These are phyloP conservation scores for Pyrus betulifolia DNA, from an alignment of 306 rosid genomes.

Conservation along the genomic window DNA sequence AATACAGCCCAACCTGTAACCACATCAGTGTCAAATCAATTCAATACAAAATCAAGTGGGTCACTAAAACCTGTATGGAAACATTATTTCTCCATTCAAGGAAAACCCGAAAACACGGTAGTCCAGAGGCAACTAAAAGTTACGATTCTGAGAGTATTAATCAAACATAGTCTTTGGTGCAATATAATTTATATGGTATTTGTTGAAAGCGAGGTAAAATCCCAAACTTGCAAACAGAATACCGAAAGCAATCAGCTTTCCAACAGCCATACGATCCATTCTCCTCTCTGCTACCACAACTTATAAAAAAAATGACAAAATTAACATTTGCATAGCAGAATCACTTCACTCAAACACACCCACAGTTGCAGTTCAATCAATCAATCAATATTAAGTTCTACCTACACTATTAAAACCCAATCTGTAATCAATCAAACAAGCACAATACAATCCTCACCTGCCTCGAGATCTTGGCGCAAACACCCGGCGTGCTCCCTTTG, in stretches of 20 bases:
- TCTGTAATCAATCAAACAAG: neutral
- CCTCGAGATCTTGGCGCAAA: conserved; percentile 92
- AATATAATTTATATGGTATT: neutral
- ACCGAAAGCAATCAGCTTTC: neutral
- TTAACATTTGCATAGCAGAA: neutral
- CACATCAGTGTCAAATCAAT: conserved; percentile 13
- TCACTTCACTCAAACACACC: neutral
- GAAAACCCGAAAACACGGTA: neutral
- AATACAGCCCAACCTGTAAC: conserved; percentile 80
- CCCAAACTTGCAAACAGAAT: neutral
- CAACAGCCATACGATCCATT: no score
- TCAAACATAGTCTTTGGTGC: neutral
- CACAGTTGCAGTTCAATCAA: neutral
- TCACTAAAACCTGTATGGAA: neutral
- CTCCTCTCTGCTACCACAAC: neutral
- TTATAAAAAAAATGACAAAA: neutral
- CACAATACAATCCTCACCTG: conserved; percentile 47
- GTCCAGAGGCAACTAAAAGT: neutral
- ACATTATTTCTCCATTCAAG: neutral
- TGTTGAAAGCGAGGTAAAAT: neutral
- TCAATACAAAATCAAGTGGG: conserved; percentile 3
- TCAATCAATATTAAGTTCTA: neutral
- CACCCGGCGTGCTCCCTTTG: conserved; percentile 93
- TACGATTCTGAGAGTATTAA: neutral
- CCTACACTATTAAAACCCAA: neutral